A percentile compares a stretch with the other conserved stretches of the same genome.
phyloP scores from a whole-genome alignment of 2,329 filamentous ascomycete genomes.

The Trichophaea hybrida region DNA sequence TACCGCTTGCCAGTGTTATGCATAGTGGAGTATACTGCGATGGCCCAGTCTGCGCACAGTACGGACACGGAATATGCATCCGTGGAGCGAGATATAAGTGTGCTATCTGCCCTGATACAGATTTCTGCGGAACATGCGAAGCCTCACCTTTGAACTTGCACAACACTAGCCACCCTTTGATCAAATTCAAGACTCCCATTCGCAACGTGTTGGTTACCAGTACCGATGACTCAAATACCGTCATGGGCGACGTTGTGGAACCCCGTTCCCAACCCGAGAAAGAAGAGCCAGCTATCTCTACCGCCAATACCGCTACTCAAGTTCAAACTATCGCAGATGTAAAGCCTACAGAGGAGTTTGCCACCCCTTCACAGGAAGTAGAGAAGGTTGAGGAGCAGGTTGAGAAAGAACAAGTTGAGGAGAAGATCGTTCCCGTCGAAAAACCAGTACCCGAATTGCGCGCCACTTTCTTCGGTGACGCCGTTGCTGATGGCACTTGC shows the following conservation, averaged over 20 bases:
- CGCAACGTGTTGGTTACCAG: constrained; percentile 79
- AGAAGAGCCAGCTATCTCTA: constrained; percentile 30
- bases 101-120: constrained; percentile 82
- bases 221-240: constrained; percentile 53
- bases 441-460: constrained; percentile 26
- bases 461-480: constrained; percentile 62
- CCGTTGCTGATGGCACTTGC: constrained; percentile 60
- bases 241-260: constrained; percentile 51
- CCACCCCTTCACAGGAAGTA: constrained; percentile 23
- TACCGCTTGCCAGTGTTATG: constrained; percentile 38
- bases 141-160: constrained; percentile 70
- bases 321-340: constrained; percentile 63
- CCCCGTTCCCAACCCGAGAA: neutral
- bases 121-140: constrained; percentile 92
- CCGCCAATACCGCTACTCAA: constrained; percentile 43
- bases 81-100: constrained; percentile 89
- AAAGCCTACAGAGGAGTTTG: constrained; percentile 43
- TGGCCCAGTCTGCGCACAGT: constrained; percentile 65
- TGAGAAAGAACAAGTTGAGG: constrained; percentile 29
- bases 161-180: constrained; percentile 89
- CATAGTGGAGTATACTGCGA: constrained; percentile 90
- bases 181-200: constrained; percentile 92
- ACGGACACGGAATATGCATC: constrained; percentile 47
- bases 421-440: constrained; percentile 24
- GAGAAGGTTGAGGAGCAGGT: constrained; percentile 29